Percentiles rank a stretch among this genome's conserved stretches.
Evolutionary conservation across 2,329 filamentous ascomycete genomes (phyloP).

Genomic region (Raffaelea arxii): DNA sequence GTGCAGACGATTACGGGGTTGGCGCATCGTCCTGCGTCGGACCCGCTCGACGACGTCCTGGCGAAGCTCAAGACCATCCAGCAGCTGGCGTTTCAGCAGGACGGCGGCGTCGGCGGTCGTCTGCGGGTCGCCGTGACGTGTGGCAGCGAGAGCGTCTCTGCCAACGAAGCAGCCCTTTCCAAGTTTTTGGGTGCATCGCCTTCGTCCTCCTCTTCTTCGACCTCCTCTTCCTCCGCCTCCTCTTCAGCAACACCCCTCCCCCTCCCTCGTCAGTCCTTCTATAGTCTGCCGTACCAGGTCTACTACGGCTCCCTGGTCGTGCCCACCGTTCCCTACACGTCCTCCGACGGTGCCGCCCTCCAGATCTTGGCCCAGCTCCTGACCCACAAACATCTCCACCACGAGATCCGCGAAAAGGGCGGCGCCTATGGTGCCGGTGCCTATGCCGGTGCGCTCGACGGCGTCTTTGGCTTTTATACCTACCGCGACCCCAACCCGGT

Average conservation of each 20-base stretch:
- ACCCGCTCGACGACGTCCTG: conserved; percentile 62
- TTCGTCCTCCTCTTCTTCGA: conserved; percentile 17
- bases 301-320: conserved; percentile 83
- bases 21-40: conserved; percentile 56
- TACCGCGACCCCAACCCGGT: conserved; percentile 94
- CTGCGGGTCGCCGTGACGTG: conserved; percentile 82
- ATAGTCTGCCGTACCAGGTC: conserved; percentile 91
- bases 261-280: conserved; percentile 59
- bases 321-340: conserved; percentile 74
- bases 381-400: conserved; percentile 92
- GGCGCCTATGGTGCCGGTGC: conserved; percentile 93
- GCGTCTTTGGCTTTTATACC: conserved; percentile 88
- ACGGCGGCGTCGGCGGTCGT: conserved; percentile 35
- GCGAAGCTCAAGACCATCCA: conserved; percentile 80
- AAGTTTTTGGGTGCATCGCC: conserved; percentile 60
- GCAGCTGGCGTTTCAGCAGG: conserved; percentile 54
- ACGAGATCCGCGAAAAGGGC: conserved; percentile 95
- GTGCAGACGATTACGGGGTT: conserved; percentile 75
- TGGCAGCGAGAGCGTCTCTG: conserved; percentile 58
- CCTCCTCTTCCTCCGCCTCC: neutral
- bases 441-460: conserved; percentile 68
- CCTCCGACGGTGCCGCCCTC: conserved; percentile 65
- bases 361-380: conserved; percentile 85
- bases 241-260: conserved; percentile 6
- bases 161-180: conserved; percentile 62